These are phyloP conservation scores for Sapria himalayana DNA, from an alignment of 345 rosid species.

Conservation along the genomic window DNA sequence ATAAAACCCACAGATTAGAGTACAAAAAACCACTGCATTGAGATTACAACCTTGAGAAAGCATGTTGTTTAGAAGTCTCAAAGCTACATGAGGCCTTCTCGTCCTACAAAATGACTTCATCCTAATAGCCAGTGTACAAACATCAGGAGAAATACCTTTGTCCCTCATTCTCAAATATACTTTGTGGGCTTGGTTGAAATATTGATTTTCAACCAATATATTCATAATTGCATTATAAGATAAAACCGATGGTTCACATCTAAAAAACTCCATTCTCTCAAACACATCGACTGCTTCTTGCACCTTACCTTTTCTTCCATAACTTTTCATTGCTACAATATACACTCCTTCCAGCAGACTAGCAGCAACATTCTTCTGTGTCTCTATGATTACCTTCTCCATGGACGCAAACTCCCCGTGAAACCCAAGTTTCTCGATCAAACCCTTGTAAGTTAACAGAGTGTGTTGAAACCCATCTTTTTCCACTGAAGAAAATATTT, in stretches of 20 bases:
- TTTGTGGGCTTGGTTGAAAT: constrained; percentile 63
- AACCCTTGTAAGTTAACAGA: constrained; percentile 40
- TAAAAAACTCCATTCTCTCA: constrained; percentile 84
- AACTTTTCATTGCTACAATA: constrained; percentile 43
- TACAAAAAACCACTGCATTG: constrained; percentile 67
- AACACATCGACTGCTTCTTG: constrained; percentile 71
- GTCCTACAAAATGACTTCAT: constrained; percentile 78
- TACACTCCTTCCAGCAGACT: constrained; percentile 59
- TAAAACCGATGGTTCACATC: constrained; percentile 42
- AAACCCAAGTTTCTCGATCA: constrained; percentile 57
- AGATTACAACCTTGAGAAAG: constrained; percentile 50
- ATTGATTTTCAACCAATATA: constrained; percentile 44
- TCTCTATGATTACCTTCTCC: constrained; percentile 39
- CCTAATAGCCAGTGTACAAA: constrained; percentile 60
- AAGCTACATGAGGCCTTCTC: constrained; percentile 54
- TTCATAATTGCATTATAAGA: constrained; percentile 73
- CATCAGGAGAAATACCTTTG: constrained; percentile 47
- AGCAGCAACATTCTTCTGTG: constrained; percentile 26
- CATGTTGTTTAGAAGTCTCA: constrained; percentile 68
- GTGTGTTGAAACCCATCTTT: constrained; percentile 51
- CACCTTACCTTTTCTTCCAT: constrained; percentile 58
- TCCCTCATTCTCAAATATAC: constrained; percentile 74
- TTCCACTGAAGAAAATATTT: constrained; percentile 55
- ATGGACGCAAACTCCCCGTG: constrained; percentile 59
- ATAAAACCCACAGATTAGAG: constrained; percentile 54